These are phyloP conservation scores for Mycena amicta DNA, from an alignment of 768 basidiomycete genomes.

Conservation along the genomic window DNA sequence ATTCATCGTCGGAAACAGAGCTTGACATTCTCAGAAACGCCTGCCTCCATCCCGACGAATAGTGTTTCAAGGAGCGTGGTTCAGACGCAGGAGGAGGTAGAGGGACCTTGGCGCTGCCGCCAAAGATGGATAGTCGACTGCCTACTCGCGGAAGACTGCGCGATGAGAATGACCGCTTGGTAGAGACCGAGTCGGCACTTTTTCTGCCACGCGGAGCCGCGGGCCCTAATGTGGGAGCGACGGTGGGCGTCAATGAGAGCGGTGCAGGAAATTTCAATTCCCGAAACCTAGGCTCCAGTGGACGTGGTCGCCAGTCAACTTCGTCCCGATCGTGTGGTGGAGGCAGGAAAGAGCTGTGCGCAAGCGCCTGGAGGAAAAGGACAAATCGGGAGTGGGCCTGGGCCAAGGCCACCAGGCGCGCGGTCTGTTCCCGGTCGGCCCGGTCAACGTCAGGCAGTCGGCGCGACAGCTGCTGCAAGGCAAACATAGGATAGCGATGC, in stretches of 20 bases:
- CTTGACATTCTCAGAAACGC: constrained; percentile 25
- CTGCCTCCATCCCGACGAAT: constrained; percentile 54
- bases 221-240: constrained; percentile 8
- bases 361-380: constrained; percentile 70
- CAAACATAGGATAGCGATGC: constrained; percentile 72
- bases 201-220: constrained; percentile 22
- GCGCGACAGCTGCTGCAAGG: constrained; percentile 54
- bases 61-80: constrained; percentile 48
- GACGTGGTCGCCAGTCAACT: constrained; percentile 31
- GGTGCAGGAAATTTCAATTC: constrained; percentile 79
- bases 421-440: constrained; percentile 33
- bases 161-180: constrained; percentile 20
- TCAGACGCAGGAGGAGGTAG: constrained; percentile 55
- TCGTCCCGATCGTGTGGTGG: constrained; percentile 51
- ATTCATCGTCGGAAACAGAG: constrained; percentile 44
- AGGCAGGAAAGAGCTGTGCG: constrained; percentile 59
- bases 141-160: constrained; percentile 26
- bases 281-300: constrained; percentile 38
- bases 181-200: background rate
- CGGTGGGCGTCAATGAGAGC: constrained; percentile 47
- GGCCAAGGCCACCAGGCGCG: constrained; percentile 49
- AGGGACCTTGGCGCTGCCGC: constrained; percentile 26
- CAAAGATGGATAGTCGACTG: constrained; percentile 42
- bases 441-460: constrained; percentile 32
- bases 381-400: constrained; percentile 76